Evolutionary conservation across 495 filamentous ascomycete species (phyloP).

Genomic region (Penicillium cinerascens): DNA sequence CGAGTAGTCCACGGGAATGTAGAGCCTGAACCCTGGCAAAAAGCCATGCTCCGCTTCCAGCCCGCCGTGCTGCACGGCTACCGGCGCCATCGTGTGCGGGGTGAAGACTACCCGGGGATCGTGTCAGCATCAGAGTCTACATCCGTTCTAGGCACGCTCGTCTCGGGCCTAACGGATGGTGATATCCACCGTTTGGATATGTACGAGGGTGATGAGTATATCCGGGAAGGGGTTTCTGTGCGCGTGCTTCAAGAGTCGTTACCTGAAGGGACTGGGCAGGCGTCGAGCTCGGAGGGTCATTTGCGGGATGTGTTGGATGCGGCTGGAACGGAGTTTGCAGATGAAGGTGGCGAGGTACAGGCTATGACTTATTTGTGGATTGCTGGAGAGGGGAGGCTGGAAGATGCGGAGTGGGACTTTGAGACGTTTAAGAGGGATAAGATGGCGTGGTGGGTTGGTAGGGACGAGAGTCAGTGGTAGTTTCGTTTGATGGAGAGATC

Average conservation of each 20-base stretch:
- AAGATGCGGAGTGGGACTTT: conserved; percentile 77
- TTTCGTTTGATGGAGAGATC: too few relatives aligned
- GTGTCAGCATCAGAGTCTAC: conserved; percentile 31
- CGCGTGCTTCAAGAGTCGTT: conserved; percentile 46
- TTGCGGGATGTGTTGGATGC: conserved; percentile 33
- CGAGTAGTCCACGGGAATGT: conserved; percentile 70
- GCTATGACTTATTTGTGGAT: conserved; percentile 79
- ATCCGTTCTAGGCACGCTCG: conserved; percentile 74
- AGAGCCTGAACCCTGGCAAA: conserved; percentile 47
- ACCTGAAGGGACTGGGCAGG: conserved; percentile 2
- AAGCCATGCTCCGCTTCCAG: conserved; percentile 55
- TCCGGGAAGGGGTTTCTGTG: conserved; percentile 57
- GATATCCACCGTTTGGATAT: conserved; percentile 74
- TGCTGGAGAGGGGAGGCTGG: conserved; percentile 46
- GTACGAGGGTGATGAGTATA: conserved; percentile 81
- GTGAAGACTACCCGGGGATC: conserved; percentile 85
- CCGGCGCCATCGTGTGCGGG: conserved; percentile 62
- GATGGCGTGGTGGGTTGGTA: conserved; percentile 51
- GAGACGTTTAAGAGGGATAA: conserved; percentile 68
- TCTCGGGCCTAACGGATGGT: conserved; percentile 71
- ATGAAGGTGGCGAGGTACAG: conserved; percentile 50
- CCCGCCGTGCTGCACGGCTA: conserved; percentile 74
- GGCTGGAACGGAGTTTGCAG: conserved; percentile 26
- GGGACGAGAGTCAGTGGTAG: conserved; percentile 39
- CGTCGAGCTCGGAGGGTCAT: conserved; percentile 13